These are phyloP conservation scores for Ustilago loliicola DNA, from an alignment of 1,284 basidiomycete species.

Conservation along the genomic window DNA sequence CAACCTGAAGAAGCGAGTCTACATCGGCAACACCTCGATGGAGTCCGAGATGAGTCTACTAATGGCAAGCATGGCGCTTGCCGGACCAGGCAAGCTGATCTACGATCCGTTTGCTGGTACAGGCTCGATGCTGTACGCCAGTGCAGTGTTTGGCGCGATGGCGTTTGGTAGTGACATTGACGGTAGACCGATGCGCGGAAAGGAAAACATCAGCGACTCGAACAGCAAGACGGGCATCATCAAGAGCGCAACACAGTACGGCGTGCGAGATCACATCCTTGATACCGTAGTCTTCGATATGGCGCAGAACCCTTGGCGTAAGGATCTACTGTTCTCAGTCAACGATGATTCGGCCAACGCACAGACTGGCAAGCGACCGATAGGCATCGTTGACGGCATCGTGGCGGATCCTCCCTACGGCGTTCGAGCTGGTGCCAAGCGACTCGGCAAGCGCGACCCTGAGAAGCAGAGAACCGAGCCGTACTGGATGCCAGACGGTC, in stretches of 20 bases:
- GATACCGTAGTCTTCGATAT: constrained; percentile 92
- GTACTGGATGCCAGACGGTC: constrained; percentile 68
- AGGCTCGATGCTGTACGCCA: constrained; percentile 89
- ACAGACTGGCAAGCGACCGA: constrained; percentile 12
- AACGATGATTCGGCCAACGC: constrained; percentile 2
- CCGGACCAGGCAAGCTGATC: constrained; percentile 86
- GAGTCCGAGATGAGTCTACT: constrained; percentile 92
- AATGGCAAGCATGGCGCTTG: constrained; percentile 94
- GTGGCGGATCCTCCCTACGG: constrained; percentile 78
- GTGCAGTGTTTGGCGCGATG: constrained; percentile 82
- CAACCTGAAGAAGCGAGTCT: constrained; percentile 85
- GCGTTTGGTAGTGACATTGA: constrained; percentile 97
- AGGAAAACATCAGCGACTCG: constrained; percentile 74
- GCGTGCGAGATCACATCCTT: constrained; percentile 80
- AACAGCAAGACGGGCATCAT: constrained; percentile 76
- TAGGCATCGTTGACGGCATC: constrained; percentile 89
- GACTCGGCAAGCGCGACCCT: constrained; percentile 79
- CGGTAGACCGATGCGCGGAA: constrained; percentile 94
- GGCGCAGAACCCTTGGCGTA: constrained; percentile 86
- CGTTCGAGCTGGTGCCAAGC: constrained; percentile 94
- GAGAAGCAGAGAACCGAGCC: constrained; percentile 68
- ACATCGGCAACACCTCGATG: constrained; percentile 98
- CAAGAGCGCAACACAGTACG: constrained; percentile 85
- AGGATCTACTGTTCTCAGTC: constrained; percentile 32
- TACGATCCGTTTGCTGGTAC: constrained; percentile 98